These are phyloP conservation scores for Russula sp. DNA, from an alignment of 768 basidiomycete species.

Conservation along the genomic window DNA sequence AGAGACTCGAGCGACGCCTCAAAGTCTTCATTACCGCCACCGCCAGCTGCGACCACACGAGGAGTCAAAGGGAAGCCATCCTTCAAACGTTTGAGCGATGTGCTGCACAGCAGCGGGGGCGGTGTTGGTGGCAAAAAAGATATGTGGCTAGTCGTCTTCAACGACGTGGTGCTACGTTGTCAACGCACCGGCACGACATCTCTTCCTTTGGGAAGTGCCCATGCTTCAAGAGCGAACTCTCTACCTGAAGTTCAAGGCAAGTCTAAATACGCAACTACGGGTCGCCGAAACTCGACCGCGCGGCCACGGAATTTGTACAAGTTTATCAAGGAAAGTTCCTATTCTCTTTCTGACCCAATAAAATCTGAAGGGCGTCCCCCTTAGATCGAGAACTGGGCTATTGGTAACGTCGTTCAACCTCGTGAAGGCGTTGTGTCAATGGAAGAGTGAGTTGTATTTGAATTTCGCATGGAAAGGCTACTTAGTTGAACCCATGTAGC, in stretches of 20 bases:
- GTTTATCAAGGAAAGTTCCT: slow-evolving; percentile 70
- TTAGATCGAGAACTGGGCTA: slow-evolving; percentile 85
- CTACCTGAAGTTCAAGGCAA: slow-evolving; percentile 80
- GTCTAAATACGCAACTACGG: slow-evolving; percentile 78
- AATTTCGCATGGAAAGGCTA: slow-evolving; percentile 11
- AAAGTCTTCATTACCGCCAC: slow-evolving; percentile 31
- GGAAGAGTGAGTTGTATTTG: slow-evolving; percentile 66
- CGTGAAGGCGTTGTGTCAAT: slow-evolving; percentile 79
- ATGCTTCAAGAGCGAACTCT: slow-evolving; percentile 66
- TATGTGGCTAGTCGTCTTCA: slow-evolving; percentile 92
- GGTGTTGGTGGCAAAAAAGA: slow-evolving; percentile 72
- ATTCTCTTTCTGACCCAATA: slow-evolving; percentile 8
- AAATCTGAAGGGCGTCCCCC: slow-evolving; percentile 12
- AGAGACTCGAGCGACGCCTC: slow-evolving; percentile 26
- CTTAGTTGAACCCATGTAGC: slow-evolving; percentile 33
- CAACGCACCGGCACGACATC: slow-evolving; percentile 87
- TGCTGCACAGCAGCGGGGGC: slow-evolving; percentile 51
- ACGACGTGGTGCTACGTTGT: slow-evolving; percentile 90
- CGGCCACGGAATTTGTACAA: slow-evolving; percentile 91
- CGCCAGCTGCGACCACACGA: slow-evolving; percentile 39
- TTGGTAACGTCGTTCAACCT: slow-evolving; percentile 69
- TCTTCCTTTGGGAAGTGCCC: slow-evolving; percentile 63
- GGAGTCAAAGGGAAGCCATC: slow-evolving; percentile 77
- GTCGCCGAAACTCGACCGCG: slow-evolving; percentile 66
- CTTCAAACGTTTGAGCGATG: slow-evolving; percentile 85